phyloP scores from a whole-genome alignment of 495 filamentous ascomycete genomes.

The Penicillium bialowiezense region DNA sequence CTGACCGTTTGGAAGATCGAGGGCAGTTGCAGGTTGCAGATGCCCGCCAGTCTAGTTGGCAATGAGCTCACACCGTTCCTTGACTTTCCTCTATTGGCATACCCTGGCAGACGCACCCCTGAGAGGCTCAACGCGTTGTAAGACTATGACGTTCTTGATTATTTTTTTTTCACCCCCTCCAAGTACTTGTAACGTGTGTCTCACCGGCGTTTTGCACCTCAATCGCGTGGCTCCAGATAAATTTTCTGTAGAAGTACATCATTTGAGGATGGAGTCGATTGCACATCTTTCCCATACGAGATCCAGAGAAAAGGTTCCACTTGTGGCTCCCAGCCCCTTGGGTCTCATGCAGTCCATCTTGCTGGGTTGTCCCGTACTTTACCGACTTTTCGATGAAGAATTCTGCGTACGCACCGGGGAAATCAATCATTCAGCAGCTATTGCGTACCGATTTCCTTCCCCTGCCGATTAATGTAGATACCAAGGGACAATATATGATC shows the following conservation, averaged over 20 bases:
- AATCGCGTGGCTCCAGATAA: constrained; percentile 20
- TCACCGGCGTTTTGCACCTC: constrained; percentile 29
- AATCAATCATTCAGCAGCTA: too few species aligned
- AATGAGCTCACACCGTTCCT: constrained; percentile 11
- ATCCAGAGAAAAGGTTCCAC: constrained; percentile 21
- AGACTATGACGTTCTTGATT: constrained; percentile 1
- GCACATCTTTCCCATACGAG: constrained; percentile 7
- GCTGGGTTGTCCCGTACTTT: constrained; percentile 24
- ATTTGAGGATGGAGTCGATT: constrained; percentile 7
- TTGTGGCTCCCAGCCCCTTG: constrained; percentile 23
- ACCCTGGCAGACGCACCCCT: constrained; percentile 1
- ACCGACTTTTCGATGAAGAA: constrained; percentile 25
- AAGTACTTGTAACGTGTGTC: constrained; percentile 4
- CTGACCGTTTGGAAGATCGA: background rate
- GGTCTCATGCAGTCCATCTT: constrained; percentile 19
- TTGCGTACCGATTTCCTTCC: too few species aligned
- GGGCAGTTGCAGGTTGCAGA: background rate
- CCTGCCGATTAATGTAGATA: too few species aligned
- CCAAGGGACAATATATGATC: too few species aligned
- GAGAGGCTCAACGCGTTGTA: constrained; percentile 8
- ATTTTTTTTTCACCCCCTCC: too few species aligned
- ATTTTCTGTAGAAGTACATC: constrained; percentile 22
- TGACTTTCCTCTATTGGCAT: constrained; percentile 5
- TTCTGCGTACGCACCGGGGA: too few species aligned
- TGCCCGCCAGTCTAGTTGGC: background rate